Evolutionary conservation across 177 flowering plant genomes (phyloP), one percentile per base, ranked within the genome.

Genomic region (Vitis hybrid): DNA sequence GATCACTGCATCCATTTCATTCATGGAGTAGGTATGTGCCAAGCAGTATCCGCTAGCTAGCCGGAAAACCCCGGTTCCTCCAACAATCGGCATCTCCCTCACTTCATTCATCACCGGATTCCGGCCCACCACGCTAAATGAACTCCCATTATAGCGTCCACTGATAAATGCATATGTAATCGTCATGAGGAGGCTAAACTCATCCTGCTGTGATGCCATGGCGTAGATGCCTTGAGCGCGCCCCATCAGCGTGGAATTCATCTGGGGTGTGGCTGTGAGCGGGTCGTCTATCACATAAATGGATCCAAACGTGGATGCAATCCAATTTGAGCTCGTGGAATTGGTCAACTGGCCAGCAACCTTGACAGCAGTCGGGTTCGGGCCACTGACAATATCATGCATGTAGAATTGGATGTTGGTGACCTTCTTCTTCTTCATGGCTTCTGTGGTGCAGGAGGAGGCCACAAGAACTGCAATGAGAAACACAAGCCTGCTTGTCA

Each of bases 341-440:
- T 80, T 75, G 51, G 66, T 5, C 10, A 51, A 65, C 40, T 30
- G 78, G 66, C 55, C 62, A 1, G 80, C 83, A 11, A 80, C 83
- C 40, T 51, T 76, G 19, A 74, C 66, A 13, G 80, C 74, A 0
- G 83, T 80, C 8, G 62, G 64, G 2, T 77, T 75, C 0, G 78
- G 72, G 6, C 83, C 80, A 0, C 51, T 27, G 6, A 77, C 65
- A n/a, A 67, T 52, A 14, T 80, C 80, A 19, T 80, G 78, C 80
- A 80, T 74, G 80, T 77, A 80, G 77, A 80, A 77, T 46, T 80
- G 73, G 50, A 80, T 56, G 12, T 21, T 17, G 24, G 75, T 67
- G 15, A 60, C 40, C 18, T 71, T 76, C 52, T 57, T 32, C 52
- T 57, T 32, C 27, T 74, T 59, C 56, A n/a, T 30, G 57, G 75